Evolutionary conservation across 495 filamentous ascomycete genomes (phyloP), one percentile per base, ranked within the genome.

Genomic region (Cudoniella acicularis): DNA sequence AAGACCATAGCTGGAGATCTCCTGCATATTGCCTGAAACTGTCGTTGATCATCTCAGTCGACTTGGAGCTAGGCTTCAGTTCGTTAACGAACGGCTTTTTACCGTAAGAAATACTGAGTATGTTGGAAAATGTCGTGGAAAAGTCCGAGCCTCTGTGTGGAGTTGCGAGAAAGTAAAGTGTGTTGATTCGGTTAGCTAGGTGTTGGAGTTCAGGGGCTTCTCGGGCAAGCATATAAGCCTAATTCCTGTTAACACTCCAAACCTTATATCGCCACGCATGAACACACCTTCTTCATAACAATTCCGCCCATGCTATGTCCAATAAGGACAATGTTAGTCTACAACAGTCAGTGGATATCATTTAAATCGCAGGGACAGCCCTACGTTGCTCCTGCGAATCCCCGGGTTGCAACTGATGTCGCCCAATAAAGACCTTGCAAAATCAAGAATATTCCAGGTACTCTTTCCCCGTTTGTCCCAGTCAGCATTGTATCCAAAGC

Each of bases 111-210:
- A 50, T 4, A 3, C n/a, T 24, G 41, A 80, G 63, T 23, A 81
- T 70, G 25, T 68, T 73, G 0, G 72, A 70, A 8, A 82, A 66
- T 0, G 70, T 53, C n/a, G 69, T 54, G 3, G 78, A 78, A 41
- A 71, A 63, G 52, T 81, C 69, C 0, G 76, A 72, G 1, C 79
- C 80, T 18, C 74, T 63, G 56, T 82, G 79, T 3, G 80, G 80
- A 6, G 78, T 82, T 0, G 69, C 75, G 0, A 83, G 62, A 67
- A 36, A 36, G 30, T 4, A 6, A 36, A 36, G 4, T 36, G 30
- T 13, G 13, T 4, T 6, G 30, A 36, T 13, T 4, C 6, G 6
- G 4, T 36, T 36, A 13, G 13, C 13, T 36, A 36, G 4, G 4
- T 13, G 6, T 13, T 36, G 6, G 13, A 6, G 13, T 13, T 36